A percentile compares a stretch with the other conserved stretches of the same genome.
These are phyloP conservation scores for Friedmanniomyces simplex DNA, from an alignment of 495 filamentous ascomycete genomes.

Conservation along the genomic window DNA sequence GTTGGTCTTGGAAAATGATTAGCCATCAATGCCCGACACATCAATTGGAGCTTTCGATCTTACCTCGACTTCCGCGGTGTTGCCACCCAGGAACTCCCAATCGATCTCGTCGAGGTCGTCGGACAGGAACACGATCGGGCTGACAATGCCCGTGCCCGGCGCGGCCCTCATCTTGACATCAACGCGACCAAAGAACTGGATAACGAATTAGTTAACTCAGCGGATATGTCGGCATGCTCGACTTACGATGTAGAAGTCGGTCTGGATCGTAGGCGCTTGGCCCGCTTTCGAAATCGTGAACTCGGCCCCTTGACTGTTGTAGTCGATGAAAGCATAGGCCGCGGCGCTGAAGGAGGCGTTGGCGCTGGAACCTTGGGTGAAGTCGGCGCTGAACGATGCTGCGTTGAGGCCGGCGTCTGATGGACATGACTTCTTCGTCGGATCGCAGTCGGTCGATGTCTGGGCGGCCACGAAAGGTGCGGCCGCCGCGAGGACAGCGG, in stretches of 20 bases:
- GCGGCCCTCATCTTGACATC: constrained; percentile 66
- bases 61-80: constrained; percentile 49
- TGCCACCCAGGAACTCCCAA: constrained; percentile 67
- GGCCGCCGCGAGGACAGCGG: constrained; percentile 9
- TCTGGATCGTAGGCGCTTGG: constrained; percentile 64
- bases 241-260: constrained; percentile 54
- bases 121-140: constrained; percentile 70
- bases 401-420: constrained; percentile 53
- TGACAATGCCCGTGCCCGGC: constrained; percentile 64
- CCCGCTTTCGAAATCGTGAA: constrained; percentile 62
- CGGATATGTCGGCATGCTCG: too few relatives aligned
- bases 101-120: constrained; percentile 86
- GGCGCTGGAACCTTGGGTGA: constrained; percentile 46
- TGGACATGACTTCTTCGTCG: constrained; percentile 50
- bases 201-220: too few relatives aligned
- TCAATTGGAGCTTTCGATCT: constrained; percentile 33
- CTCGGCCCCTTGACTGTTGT: constrained; percentile 46
- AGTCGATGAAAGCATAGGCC: constrained; percentile 43
- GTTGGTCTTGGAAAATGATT: constrained; percentile 50
- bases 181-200: constrained; percentile 55
- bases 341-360: constrained; percentile 51
- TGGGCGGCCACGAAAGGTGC: constrained; percentile 40
- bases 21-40: constrained; percentile 11
- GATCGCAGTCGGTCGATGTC: constrained; percentile 59
- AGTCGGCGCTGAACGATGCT: constrained; percentile 50